Evolutionary conservation across 2,329 filamentous ascomycete species (phyloP).

Genomic region (Didymella pomorum): DNA sequence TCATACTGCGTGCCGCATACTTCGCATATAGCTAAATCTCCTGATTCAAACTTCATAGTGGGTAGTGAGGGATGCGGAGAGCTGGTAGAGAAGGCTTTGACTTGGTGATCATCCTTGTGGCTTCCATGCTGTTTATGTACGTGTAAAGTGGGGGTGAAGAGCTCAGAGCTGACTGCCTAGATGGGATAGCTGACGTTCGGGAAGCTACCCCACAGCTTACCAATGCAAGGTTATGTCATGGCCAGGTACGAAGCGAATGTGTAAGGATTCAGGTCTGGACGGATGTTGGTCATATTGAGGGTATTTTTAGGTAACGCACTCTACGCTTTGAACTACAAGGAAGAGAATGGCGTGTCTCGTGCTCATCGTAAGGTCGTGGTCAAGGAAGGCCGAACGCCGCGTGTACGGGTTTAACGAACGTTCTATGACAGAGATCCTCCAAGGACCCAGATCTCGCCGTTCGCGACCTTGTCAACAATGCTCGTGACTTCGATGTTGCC

Average conservation of each 20-base stretch:
- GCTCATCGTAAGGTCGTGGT: background rate
- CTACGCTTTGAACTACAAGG: background rate
- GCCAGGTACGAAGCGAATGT: background rate
- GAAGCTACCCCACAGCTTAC: conserved; percentile 20
- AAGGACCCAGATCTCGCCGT: conserved; percentile 88
- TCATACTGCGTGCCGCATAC: conserved; percentile 77
- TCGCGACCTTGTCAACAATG: conserved; percentile 78
- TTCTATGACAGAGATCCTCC: conserved; percentile 60
- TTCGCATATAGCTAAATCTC: conserved; percentile 66
- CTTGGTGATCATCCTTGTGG: background rate
- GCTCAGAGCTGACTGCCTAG: conserved; percentile 17
- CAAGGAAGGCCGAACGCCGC: background rate
- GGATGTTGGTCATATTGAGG: conserved; percentile 1
- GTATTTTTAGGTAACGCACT: background rate
- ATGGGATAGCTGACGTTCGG: conserved; percentile 19
- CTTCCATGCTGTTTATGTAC: conserved; percentile 9
- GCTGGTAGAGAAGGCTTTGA: no score
- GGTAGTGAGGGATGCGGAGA: background rate
- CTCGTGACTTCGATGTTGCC: conserved; percentile 78
- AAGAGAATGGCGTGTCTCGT: background rate
- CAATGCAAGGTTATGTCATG: conserved; percentile 4
- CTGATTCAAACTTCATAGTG: conserved; percentile 42
- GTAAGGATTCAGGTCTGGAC: conserved; percentile 12
- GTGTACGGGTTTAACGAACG: background rate
- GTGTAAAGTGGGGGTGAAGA: conserved; percentile 20